A percentile compares a stretch with the other conserved stretches of the same genome.
Conservation (phyloP, 441 rosid species). For the Sinapis alba region DNA sequence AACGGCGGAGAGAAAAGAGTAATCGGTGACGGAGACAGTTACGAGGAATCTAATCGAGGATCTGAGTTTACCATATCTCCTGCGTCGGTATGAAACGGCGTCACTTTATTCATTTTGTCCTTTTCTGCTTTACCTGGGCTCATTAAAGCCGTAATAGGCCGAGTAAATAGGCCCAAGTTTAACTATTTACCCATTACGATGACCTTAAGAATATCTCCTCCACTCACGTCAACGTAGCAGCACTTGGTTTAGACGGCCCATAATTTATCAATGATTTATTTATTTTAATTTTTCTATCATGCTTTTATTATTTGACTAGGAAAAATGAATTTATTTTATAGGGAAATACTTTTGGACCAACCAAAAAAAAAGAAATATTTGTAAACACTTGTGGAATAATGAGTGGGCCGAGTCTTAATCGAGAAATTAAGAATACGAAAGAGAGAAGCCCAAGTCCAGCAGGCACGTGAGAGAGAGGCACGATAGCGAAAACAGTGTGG, state of each 20-base stretch:
- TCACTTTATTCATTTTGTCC: background rate
- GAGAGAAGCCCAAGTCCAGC: constrained; percentile 1
- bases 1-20: constrained; percentile 13
- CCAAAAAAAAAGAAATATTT: background rate
- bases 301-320: constrained; percentile 17
- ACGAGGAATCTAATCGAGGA: constrained; percentile 19
- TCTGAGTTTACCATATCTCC: background rate
- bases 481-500: constrained; percentile 25
- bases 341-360: constrained; percentile 31
- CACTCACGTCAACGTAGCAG: background rate
- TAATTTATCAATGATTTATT: background rate
- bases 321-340: constrained; percentile 4
- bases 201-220: background rate
- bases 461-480: constrained; percentile 40
- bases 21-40: constrained; percentile 30
- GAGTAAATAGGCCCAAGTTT: background rate
- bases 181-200: background rate
- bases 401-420: constrained; percentile 37
- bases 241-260: background rate
- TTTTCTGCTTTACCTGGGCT: constrained; percentile 6
- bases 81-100: background rate
- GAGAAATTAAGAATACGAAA: background rate
- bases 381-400: constrained; percentile 3
- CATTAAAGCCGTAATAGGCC: background rate
- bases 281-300: background rate